These are phyloP conservation scores for Nakataea oryzae DNA, from an alignment of 2,329 filamentous ascomycete species.

Conservation along the genomic window DNA sequence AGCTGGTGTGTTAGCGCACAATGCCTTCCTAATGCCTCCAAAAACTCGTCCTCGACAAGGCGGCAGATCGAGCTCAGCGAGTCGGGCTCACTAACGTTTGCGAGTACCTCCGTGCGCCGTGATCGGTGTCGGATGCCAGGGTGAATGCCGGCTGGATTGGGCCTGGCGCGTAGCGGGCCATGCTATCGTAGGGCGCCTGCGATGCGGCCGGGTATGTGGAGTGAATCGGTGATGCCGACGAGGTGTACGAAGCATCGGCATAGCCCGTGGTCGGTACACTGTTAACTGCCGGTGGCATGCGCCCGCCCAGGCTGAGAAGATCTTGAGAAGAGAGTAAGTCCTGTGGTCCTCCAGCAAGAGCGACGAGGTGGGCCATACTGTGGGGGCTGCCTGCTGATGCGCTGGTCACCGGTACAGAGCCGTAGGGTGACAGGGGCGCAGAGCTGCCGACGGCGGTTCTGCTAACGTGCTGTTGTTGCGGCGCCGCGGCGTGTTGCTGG, in stretches of 20 bases:
- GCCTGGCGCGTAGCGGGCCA: constrained; percentile 59
- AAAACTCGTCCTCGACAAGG: too few relatives aligned
- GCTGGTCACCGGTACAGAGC: constrained; percentile 60
- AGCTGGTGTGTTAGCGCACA: constrained; percentile 20
- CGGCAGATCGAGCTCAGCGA: neutral
- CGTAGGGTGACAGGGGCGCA: constrained; percentile 59
- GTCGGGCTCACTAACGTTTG: constrained; percentile 59
- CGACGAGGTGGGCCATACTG: constrained; percentile 29
- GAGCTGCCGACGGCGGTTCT: constrained; percentile 47
- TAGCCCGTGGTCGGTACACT: constrained; percentile 52
- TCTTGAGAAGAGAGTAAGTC: constrained; percentile 69
- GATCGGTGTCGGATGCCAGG: constrained; percentile 43
- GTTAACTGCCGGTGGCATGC: constrained; percentile 30
- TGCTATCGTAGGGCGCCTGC: constrained; percentile 61
- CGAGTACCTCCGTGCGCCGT: constrained; percentile 56
- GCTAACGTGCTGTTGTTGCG: constrained; percentile 6
- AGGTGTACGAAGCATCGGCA: constrained; percentile 58
- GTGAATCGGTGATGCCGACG: constrained; percentile 56
- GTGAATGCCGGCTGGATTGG: constrained; percentile 49
- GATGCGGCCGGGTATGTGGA: constrained; percentile 52
- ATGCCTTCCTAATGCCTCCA: too few relatives aligned
- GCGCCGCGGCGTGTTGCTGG: constrained; percentile 27
- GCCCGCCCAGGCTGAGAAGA: constrained; percentile 58
- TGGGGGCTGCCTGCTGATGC: constrained; percentile 65
- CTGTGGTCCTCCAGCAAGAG: constrained; percentile 33